Evolutionary conservation across 208 protist genomes (phyloP).

Genomic region (Acanthamoeba royreba): DNA sequence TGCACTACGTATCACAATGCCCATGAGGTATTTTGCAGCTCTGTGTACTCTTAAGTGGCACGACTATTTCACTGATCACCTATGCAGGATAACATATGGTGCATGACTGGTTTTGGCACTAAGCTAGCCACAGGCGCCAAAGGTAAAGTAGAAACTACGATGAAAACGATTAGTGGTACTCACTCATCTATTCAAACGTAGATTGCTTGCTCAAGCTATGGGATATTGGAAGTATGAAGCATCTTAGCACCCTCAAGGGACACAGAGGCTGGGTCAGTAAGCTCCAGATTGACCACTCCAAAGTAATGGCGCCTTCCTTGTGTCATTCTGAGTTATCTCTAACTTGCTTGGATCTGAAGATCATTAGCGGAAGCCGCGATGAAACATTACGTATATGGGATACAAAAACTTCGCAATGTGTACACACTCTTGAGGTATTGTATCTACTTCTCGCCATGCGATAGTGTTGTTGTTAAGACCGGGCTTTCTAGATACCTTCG

Average conservation of each 20-base stretch:
- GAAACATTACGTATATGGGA: not conserved
- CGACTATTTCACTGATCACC: not conserved
- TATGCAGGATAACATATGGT: not conserved
- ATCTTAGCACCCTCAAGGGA: not conserved
- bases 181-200: not conserved
- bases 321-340: not conserved
- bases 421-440: not conserved
- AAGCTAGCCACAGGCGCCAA: not conserved
- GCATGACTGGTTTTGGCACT: not conserved
- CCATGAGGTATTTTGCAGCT: not conserved
- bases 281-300: not conserved
- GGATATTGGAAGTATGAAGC: not conserved
- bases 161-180: not conserved
- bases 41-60: not conserved
- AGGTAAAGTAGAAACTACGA: too few relatives aligned
- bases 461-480: not conserved
- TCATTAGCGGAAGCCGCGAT: not conserved
- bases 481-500: not conserved
- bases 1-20: not conserved
- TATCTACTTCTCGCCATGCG: not conserved
- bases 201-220: not conserved
- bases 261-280: not conserved
- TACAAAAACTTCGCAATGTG: not conserved
- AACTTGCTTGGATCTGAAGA: not conserved
- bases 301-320: not conserved